These are phyloP conservation scores for Lolium multiflorum DNA, from an alignment of 176 grass and related monocot genomes.

Conservation along the genomic window DNA sequence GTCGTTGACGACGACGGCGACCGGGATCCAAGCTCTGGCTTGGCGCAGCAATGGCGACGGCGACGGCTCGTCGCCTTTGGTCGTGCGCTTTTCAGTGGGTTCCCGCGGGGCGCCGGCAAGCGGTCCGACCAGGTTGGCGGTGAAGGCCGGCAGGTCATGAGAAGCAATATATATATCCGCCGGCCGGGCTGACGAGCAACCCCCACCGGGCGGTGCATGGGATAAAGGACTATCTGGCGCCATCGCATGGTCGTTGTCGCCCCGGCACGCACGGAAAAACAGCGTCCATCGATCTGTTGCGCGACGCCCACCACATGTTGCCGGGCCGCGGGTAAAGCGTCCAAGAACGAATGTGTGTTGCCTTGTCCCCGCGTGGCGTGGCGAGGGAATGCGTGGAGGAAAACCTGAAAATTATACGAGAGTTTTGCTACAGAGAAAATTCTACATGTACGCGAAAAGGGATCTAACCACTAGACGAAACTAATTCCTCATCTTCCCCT, in stretches of 20 bases:
- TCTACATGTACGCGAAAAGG: neutral
- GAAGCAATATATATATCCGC: conserved; percentile 2
- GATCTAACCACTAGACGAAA: no score
- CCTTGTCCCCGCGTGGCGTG: neutral
- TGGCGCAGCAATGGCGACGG: neutral
- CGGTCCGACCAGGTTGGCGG: conserved; percentile 46
- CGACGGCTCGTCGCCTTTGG: neutral
- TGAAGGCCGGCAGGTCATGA: conserved; percentile 25
- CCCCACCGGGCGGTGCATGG: conserved; percentile 1
- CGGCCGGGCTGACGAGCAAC: neutral
- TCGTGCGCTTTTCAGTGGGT: neutral
- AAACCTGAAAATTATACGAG: neutral
- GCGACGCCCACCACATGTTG: conserved; percentile 26
- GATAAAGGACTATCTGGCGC: conserved; percentile 51
- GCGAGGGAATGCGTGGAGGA: neutral
- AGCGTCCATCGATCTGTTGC: neutral
- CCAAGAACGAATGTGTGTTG: neutral
- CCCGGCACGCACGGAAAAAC: conserved; percentile 15
- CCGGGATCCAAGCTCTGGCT: neutral
- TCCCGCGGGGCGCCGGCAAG: conserved; percentile 40
- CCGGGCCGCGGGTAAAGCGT: neutral
- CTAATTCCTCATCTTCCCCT: no score
- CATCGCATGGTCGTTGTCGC: conserved; percentile 42
- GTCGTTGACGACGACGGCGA: neutral
- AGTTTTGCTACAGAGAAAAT: neutral